A percentile compares a stretch with the other conserved stretches of the same genome.
Conservation (phyloP, 148 eudicot genomes). For the Rhododendron kiyosumense region DNA sequence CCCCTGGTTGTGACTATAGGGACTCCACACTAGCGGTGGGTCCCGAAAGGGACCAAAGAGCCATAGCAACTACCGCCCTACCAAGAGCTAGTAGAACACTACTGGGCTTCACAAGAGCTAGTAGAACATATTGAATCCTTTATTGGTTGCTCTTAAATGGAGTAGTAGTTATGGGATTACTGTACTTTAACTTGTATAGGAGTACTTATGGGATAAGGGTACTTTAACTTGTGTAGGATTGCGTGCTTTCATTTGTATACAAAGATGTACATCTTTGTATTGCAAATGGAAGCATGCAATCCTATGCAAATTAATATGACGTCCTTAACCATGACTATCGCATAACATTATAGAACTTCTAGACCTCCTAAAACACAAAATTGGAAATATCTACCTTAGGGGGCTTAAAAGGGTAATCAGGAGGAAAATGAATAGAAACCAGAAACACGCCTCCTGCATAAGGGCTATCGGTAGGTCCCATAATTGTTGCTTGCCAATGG, state of each 20-base stretch:
- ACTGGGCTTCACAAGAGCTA: too few species aligned
- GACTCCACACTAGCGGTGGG: too few species aligned
- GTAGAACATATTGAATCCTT: not conserved
- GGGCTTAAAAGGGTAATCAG: constrained; percentile 41
- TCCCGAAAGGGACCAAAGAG: too few species aligned
- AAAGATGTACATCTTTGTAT: not conserved
- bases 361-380: not conserved
- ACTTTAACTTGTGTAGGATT: not conserved
- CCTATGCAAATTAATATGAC: too few species aligned
- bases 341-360: not conserved
- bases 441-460: constrained; percentile 40
- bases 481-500: constrained; percentile 36
- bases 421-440: constrained; percentile 36
- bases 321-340: too few species aligned
- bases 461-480: constrained; percentile 41
- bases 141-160: not conserved
- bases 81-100: too few species aligned
- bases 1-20: too few species aligned
- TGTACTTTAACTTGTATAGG: not conserved
- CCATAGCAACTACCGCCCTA: too few species aligned
- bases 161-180: not conserved
- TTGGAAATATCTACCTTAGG: constrained; percentile 24
- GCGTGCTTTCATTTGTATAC: not conserved
- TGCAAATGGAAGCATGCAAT: too few species aligned
- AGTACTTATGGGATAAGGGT: not conserved